Base-by-base conservation (phyloP, 2,329 filamentous ascomycete genomes). In the Xylariaceae sp. region DNA sequence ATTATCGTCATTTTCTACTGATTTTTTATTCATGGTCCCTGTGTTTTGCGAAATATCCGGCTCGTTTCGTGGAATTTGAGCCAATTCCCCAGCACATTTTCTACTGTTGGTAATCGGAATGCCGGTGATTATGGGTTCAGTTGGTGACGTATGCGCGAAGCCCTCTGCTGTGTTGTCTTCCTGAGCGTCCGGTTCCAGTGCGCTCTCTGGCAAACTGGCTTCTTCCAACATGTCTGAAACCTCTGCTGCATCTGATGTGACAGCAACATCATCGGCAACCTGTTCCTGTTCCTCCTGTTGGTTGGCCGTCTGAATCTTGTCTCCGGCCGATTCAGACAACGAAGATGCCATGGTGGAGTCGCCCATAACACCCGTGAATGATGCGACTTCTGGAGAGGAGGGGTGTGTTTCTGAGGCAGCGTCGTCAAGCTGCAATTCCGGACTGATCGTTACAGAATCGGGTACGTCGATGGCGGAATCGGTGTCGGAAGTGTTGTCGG, bases 311-410 rank as follows among this genome's bases (percentile, higher is more conserved):
- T 78, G 76, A 1, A 83, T 71, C 3, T 83, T 86, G 67, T 85
- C 83, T 60, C 86, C 81, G 1, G 84, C 86, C 1, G 81, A 82
- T 61, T 86, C 85, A 4, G 84, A 87, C 8, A 87, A 69, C 0
- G 85, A 87, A 0, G 84, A 87, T 3, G 85, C 84, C 65, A 82
- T 83, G 5, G 85, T 87, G 2, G 84, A 87, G 53, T 81, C 78
- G 11, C 78, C 82, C 23, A 30, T 30, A 45, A 79, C 74, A 59
- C 86, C 83, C 4, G 82, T 86, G 13, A 76, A 77, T 17, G 71
- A 72, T 7, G 74, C 74, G 50, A 78, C 77, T 18, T 80, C 70
- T 0, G 84, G 83, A 11, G 84, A 86, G 9, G 80, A 72, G 3
- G 84, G 82, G 55, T 81, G 81, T 1, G 84, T 87, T 69, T 86